Evolutionary conservation across 2,329 filamentous ascomycete genomes (phyloP).

Genomic region (Colletotrichum siamense): DNA sequence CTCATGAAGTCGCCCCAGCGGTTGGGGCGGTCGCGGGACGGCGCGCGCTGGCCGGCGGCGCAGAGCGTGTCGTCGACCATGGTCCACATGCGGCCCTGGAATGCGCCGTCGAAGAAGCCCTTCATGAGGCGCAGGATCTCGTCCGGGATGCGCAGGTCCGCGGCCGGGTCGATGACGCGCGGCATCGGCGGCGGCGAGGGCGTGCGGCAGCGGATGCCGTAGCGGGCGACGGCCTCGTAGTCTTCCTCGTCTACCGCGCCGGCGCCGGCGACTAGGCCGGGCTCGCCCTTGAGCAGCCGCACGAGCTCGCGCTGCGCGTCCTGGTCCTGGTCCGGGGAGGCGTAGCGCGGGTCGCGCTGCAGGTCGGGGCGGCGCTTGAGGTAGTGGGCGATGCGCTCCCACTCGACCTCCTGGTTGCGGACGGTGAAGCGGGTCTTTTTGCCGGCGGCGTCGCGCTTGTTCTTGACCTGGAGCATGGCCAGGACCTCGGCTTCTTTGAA

Average conservation of each 20-base stretch:
- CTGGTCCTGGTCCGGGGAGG: background rate
- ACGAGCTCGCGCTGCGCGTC: background rate
- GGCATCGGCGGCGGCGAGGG: background rate
- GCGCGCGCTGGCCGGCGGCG: background rate
- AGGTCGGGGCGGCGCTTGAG: background rate
- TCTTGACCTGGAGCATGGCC: background rate
- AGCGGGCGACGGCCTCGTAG: background rate
- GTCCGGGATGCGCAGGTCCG: background rate
- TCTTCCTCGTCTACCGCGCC: background rate
- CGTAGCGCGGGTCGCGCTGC: background rate
- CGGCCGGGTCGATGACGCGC: background rate
- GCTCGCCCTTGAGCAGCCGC: background rate
- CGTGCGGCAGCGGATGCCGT: background rate
- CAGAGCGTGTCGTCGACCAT: background rate
- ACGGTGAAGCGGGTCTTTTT: background rate
- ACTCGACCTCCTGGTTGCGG: background rate
- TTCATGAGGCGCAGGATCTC: background rate
- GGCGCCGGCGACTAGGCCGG: background rate
- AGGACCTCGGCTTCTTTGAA: conserved; percentile 1
- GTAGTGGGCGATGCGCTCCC: background rate
- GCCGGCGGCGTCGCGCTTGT: background rate
- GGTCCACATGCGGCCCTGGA: background rate
- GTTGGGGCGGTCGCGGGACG: background rate
- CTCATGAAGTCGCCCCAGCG: background rate
- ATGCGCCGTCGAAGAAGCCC: background rate